These are phyloP conservation scores for Allomyces javanicus DNA, from an alignment of 192 early-diverging fungal genomes.

Conservation along the genomic window DNA sequence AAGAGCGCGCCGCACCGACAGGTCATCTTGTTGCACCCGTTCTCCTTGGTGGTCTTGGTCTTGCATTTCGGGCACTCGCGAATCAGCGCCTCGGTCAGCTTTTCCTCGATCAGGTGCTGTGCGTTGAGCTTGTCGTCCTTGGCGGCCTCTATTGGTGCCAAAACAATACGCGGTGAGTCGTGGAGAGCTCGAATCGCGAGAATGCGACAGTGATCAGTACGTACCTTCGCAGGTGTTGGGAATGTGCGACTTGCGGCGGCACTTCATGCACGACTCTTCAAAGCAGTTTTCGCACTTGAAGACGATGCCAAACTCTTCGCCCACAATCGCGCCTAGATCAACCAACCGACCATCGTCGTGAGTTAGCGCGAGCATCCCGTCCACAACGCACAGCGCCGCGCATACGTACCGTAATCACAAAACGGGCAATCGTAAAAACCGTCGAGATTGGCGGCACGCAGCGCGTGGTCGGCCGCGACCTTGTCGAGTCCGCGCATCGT, in stretches of 20 bases:
- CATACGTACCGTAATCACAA: background rate
- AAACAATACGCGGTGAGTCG: background rate
- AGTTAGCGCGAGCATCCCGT: background rate
- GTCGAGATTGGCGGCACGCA: background rate
- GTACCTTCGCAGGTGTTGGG: background rate
- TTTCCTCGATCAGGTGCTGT: conserved; percentile 30
- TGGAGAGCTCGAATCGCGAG: background rate
- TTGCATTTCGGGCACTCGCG: conserved; percentile 30
- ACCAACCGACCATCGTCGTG: background rate
- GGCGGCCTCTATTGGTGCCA: background rate
- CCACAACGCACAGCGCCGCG: background rate
- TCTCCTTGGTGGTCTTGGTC: conserved; percentile 17
- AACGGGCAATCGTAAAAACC: background rate
- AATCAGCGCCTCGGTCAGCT: conserved; percentile 32
- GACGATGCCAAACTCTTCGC: background rate
- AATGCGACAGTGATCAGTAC: background rate
- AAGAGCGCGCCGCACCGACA: conserved; percentile 21
- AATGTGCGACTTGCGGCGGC: background rate
- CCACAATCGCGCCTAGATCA: background rate
- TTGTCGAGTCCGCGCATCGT: background rate
- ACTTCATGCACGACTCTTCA: background rate
- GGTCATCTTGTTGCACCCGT: conserved; percentile 36
- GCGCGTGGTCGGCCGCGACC: background rate
- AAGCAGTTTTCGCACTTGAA: background rate
- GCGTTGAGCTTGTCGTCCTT: conserved; percentile 21